These are phyloP conservation scores for Perilla frutescens DNA, from an alignment of 257 asterid species.

Conservation along the genomic window DNA sequence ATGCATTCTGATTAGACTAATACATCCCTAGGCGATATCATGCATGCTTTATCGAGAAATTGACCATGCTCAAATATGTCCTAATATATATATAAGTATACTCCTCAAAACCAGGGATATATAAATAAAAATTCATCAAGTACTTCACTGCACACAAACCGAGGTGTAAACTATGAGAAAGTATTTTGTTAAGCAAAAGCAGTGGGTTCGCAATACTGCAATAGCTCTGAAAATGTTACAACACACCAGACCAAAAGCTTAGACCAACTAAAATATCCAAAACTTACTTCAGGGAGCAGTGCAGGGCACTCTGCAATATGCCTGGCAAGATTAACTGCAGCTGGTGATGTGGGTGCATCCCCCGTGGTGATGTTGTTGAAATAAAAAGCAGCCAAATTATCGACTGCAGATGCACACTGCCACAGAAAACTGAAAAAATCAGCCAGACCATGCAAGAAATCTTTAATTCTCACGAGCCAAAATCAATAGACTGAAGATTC, in stretches of 20 bases:
- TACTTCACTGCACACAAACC: conserved; percentile 16
- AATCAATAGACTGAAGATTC: conserved; percentile 18
- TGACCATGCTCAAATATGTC: too few species aligned
- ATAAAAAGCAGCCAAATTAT: conserved; percentile 86
- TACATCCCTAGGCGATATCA: not conserved
- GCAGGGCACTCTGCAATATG: conserved; percentile 86
- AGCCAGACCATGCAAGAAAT: conserved; percentile 25
- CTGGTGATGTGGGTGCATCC: conserved; percentile 71
- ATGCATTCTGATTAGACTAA: not conserved
- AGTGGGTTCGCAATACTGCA: conserved; percentile 11
- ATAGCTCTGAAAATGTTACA: conserved; percentile 24
- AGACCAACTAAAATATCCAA: conserved; percentile 26
- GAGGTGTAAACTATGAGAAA: conserved; percentile 9
- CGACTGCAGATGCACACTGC: conserved; percentile 95
- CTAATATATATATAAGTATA: too few species aligned
- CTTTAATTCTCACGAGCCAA: conserved; percentile 14
- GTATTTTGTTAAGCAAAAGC: conserved; percentile 3
- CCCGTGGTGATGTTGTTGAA: conserved; percentile 84
- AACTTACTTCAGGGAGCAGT: conserved; percentile 83
- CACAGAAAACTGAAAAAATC: conserved; percentile 26
- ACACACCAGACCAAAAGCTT: conserved; percentile 5
- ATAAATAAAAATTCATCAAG: not conserved
- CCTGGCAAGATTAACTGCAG: conserved; percentile 79
- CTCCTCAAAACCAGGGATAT: not conserved
- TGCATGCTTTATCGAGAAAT: not conserved